phyloP scores from a whole-genome alignment of 73 alveolate genomes.

The Halteria grandinella region DNA sequence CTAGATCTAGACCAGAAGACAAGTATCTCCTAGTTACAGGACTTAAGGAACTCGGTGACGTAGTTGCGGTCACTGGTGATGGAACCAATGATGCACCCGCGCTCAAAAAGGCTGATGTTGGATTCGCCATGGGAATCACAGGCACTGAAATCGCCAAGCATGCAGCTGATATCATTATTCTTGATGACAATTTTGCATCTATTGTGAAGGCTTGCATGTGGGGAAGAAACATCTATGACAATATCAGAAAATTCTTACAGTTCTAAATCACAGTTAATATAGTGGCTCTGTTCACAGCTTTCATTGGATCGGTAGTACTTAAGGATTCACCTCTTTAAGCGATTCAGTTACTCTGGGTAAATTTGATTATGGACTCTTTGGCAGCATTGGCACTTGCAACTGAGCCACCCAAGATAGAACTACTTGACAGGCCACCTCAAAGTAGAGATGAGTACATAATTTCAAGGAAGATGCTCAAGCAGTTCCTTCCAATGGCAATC shows the following conservation, averaged over 20 bases:
- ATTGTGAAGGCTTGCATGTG: constrained; percentile 90
- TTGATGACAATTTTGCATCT: constrained; percentile 96
- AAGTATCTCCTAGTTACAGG: constrained; percentile 95
- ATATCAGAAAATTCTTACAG: constrained; percentile 85
- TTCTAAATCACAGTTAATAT: constrained; percentile 94
- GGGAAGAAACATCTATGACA: constrained; percentile 93
- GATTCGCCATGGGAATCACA: constrained; percentile 97
- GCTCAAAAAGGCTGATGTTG: constrained; percentile 94
- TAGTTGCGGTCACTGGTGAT: constrained; percentile 99
- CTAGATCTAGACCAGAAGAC: constrained; percentile 98
- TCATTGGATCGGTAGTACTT: constrained; percentile 86
- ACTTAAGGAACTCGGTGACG: constrained; percentile 89
- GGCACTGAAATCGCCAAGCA: constrained; percentile 98
- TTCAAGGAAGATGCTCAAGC: constrained; percentile 91
- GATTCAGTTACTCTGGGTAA: constrained; percentile 92
- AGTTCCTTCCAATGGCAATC: constrained; percentile 78
- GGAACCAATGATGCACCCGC: constrained; percentile 99
- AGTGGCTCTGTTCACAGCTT: constrained; percentile 84
- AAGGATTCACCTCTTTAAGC: constrained; percentile 90
- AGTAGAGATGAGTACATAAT: constrained; percentile 83
- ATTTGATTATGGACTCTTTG: constrained; percentile 86
- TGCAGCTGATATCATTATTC: constrained; percentile 94
- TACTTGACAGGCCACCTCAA: constrained; percentile 88
- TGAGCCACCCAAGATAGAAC: constrained; percentile 90
- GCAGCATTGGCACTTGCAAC: constrained; percentile 94